phyloP scores from a whole-genome alignment of 2,329 filamentous ascomycete species.

The Orbilia brochopaga region DNA sequence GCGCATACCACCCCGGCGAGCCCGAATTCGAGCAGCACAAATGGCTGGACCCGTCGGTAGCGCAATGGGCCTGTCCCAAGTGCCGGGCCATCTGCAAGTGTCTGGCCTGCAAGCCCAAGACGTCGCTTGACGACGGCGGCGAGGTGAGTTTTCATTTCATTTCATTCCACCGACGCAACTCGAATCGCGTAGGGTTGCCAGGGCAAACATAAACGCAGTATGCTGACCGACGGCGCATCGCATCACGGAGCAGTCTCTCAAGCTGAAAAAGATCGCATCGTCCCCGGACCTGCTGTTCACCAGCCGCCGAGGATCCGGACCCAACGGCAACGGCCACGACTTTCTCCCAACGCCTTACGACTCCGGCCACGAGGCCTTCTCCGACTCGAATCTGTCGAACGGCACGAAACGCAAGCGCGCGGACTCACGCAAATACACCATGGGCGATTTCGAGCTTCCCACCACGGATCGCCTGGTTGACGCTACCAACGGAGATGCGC shows the following conservation, averaged over 20 bases:
- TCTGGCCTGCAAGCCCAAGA: constrained; percentile 46
- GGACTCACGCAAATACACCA: constrained; percentile 45
- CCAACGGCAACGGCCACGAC: constrained; percentile 38
- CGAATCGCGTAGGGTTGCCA: no score
- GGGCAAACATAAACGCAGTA: constrained; percentile 1
- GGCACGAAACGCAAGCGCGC: constrained; percentile 45
- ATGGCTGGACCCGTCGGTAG: constrained; percentile 32
- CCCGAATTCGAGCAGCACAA: constrained; percentile 41
- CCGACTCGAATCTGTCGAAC: constrained; percentile 48
- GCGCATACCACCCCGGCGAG: constrained; percentile 45
- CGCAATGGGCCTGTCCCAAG: constrained; percentile 47
- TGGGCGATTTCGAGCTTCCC: constrained; percentile 41
- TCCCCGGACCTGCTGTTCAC: constrained; percentile 37
- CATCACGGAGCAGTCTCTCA: constrained; percentile 15
- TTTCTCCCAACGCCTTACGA: constrained; percentile 49
- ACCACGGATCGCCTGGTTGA: constrained; percentile 26
- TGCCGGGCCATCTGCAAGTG: constrained; percentile 46
- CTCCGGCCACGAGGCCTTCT: constrained; percentile 47
- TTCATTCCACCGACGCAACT: not conserved
- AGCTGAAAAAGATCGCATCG: constrained; percentile 45
- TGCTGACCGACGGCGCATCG: not conserved
- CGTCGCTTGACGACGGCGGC: constrained; percentile 33
- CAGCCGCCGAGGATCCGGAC: constrained; percentile 35
- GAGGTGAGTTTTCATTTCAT: constrained; percentile 30
- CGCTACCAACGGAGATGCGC: constrained; percentile 29